Base-by-base conservation (phyloP, 2,329 filamentous ascomycete species). In the Pleoardoris graminearum region DNA sequence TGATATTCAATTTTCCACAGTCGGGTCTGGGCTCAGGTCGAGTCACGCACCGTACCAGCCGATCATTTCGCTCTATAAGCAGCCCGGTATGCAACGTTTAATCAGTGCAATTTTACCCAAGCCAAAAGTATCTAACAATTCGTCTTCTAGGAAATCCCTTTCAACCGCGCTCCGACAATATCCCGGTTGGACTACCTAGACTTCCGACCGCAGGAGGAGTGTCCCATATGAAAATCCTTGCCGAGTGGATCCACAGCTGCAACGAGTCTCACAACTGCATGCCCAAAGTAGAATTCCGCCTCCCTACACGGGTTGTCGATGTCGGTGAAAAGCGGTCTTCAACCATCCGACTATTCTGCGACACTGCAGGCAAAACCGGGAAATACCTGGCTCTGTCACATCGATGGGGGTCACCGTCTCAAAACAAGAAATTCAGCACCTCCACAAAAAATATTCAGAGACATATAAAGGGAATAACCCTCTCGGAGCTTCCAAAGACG, bases 311-410 rank as follows among this genome's bases (percentile, higher is more conserved):
- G 22, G 27, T 55, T n/a, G 48, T 55, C 29, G 39, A 45, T n/a
- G 42, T 55, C 29, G 48, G 43, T 8, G 30, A 44, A 22, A 19
- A 19, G 23, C 21, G 8, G n/a, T n/a, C n/a, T n/a, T 7, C 6
- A 4, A 45, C 7, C 3, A 17, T 45, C 8, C 27, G 42, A 19
- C 12, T 45, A 10, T 23, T 33, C n/a, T 45, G 42, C 19, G 29
- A 23, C 10, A 35, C 42, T 2, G 27, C 17, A 19, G 19, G 21
- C 19, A 16, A 36, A 16, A 27, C 21, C 37, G 45, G 22, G 38
- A 56, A 21, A 29, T 60, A 55, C 21, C 3, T 55, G 2, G 54
- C 51, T 14, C 41, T 60, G 23, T 60, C 54, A 8, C 57, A 59
- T 50, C 45, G 43, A n/a, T 59, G 54, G 57, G 51, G 51, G 12